Conservation (phyloP, 2,329 filamentous ascomycete genomes). For the Calonectria honghensis region DNA sequence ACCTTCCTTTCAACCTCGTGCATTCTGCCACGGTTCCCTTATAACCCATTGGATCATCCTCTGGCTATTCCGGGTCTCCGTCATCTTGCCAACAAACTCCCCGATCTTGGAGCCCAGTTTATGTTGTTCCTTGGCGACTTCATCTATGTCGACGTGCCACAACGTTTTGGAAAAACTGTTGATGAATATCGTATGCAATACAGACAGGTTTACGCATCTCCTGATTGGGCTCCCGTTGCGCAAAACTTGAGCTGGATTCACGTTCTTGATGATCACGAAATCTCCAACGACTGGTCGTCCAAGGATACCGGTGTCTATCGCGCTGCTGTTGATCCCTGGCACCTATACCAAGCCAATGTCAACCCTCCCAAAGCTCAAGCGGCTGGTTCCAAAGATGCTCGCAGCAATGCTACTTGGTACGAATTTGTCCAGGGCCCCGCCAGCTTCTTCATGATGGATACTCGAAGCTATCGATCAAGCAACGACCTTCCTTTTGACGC, state of each 20-base stretch:
- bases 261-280: constrained; percentile 97
- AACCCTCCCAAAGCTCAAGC: constrained; percentile 84
- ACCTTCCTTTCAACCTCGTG: constrained; percentile 96
- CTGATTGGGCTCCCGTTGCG: constrained; percentile 87
- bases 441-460: constrained; percentile 96
- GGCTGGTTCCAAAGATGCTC: constrained; percentile 63
- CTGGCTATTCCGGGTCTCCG: constrained; percentile 88
- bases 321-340: constrained; percentile 88
- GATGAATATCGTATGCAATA: constrained; percentile 94
- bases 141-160: constrained; percentile 92
- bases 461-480: constrained; percentile 87
- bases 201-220: constrained; percentile 94
- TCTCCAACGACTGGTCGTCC: constrained; percentile 92
- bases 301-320: constrained; percentile 88
- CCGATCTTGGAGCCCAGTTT: constrained; percentile 83
- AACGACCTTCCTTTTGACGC: constrained; percentile 76
- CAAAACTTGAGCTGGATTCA: constrained; percentile 97
- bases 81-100: constrained; percentile 83
- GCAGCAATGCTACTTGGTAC: constrained; percentile 84
- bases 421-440: constrained; percentile 92
- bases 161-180: constrained; percentile 81
- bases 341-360: constrained; percentile 87
- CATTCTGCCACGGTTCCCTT: constrained; percentile 93
- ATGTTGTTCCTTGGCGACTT: constrained; percentile 92
- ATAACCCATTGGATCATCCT: constrained; percentile 88